phyloP scores from a whole-genome alignment of 805 yeast genomes.

The Dipodascus geniculatus region DNA sequence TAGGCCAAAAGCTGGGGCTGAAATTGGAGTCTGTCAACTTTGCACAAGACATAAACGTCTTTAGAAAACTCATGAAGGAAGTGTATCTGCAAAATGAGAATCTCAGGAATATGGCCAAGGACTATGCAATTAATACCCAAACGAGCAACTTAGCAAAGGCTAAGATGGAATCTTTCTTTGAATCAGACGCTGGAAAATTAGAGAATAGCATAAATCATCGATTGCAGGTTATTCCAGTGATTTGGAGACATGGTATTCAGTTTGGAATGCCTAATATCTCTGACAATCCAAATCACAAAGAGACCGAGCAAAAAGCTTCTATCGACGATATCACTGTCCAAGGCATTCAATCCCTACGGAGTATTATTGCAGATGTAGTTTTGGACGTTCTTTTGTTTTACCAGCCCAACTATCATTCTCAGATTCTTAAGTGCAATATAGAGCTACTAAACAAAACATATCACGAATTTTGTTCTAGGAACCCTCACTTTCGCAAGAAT shows the following conservation, averaged over 20 bases:
- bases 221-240: constrained; percentile 77
- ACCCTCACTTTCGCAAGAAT: constrained; percentile 49
- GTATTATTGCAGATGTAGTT: constrained; percentile 74
- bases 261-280: constrained; percentile 15
- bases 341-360: constrained; percentile 60
- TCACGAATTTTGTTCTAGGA: constrained; percentile 41
- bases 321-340: constrained; percentile 60
- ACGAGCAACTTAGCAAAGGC: not conserved
- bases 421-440: constrained; percentile 52
- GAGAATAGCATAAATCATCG: constrained; percentile 25
- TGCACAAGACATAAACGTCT: constrained; percentile 65
- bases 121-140: not conserved
- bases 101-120: not conserved
- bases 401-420: constrained; percentile 53
- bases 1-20: constrained; percentile 79
- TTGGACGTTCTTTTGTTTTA: constrained; percentile 68
- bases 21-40: constrained; percentile 75
- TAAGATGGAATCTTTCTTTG: not conserved
- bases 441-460: constrained; percentile 53
- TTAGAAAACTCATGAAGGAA: constrained; percentile 24
- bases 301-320: constrained; percentile 24
- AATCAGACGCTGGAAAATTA: constrained; percentile 4
- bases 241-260: constrained; percentile 66
- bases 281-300: constrained; percentile 3
- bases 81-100: constrained; percentile 6